A percentile compares a stretch with the other conserved stretches of the same genome.
Conservation (phyloP, 768 basidiomycete genomes). For the Saitozyma podzolica region DNA sequence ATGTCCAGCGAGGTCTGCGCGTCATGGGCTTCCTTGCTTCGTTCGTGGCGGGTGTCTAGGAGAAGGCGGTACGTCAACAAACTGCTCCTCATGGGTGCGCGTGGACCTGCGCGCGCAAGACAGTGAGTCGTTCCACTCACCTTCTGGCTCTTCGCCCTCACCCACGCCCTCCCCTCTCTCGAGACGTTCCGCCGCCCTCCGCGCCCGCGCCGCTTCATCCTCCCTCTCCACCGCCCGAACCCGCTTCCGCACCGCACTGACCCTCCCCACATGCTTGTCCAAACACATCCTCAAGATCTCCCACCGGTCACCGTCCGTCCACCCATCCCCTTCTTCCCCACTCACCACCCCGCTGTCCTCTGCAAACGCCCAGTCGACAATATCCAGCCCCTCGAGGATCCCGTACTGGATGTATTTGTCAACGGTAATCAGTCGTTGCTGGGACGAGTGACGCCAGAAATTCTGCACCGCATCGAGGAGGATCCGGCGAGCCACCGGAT, state of each 20-base stretch:
- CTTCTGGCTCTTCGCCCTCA: conserved; percentile 58
- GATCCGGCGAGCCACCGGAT: conserved; percentile 55
- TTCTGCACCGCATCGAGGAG: conserved; percentile 68
- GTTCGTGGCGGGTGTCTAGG: conserved; percentile 27
- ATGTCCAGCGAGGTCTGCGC: conserved; percentile 43
- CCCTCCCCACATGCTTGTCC: conserved; percentile 87
- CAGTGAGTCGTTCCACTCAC: too few relatives aligned
- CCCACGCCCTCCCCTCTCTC: conserved; percentile 64
- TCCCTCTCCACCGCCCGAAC: conserved; percentile 76
- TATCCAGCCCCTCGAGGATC: conserved; percentile 89
- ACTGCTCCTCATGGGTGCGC: background rate
- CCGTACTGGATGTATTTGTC: conserved; percentile 99
- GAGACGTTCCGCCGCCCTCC: conserved; percentile 56
- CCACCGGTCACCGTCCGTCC: conserved; percentile 67
- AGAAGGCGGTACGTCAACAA: background rate
- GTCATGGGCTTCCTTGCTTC: conserved; percentile 36
- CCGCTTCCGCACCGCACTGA: conserved; percentile 72
- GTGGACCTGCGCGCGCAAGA: too few relatives aligned
- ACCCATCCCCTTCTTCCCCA: conserved; percentile 51
- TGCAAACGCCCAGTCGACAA: conserved; percentile 78
- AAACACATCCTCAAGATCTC: conserved; percentile 76
- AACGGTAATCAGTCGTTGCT: conserved; percentile 87
- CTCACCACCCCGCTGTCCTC: conserved; percentile 27
- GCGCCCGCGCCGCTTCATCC: conserved; percentile 80
- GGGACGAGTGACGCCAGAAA: conserved; percentile 82